Evolutionary conservation across 1,284 basidiomycete species (phyloP).

Genomic region (Austroboletus niveus): DNA sequence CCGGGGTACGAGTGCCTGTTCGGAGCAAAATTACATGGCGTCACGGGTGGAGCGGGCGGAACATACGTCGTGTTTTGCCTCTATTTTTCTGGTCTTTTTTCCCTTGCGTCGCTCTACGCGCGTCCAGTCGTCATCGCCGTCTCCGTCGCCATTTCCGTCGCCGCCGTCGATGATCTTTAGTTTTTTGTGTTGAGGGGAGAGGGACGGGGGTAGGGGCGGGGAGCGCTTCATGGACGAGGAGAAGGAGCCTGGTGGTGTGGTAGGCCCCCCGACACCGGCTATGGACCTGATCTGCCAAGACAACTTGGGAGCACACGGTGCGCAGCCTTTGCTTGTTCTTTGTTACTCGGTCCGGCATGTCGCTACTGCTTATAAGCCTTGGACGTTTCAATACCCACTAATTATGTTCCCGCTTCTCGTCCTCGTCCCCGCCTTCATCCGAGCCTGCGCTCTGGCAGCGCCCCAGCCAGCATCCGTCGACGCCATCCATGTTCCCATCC

Average conservation of each 20-base stretch:
- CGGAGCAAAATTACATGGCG: neutral
- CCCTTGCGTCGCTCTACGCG: slow-evolving; percentile 76
- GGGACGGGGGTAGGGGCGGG: slow-evolving; percentile 9
- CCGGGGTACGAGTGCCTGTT: slow-evolving; percentile 58
- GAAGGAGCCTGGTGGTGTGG: too few species aligned
- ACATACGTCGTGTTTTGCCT: slow-evolving; percentile 61
- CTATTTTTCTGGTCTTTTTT: slow-evolving; percentile 65
- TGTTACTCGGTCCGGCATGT: neutral
- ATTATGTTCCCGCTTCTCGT: slow-evolving; percentile 16
- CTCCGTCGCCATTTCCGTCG: slow-evolving; percentile 5
- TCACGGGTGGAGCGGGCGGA: neutral
- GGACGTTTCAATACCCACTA: neutral
- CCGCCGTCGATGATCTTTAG: slow-evolving; percentile 18
- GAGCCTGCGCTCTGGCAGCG: slow-evolving; percentile 24
- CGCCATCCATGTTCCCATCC: slow-evolving; percentile 31
- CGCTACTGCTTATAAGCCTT: neutral
- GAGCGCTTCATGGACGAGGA: slow-evolving; percentile 35
- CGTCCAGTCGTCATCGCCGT: slow-evolving; percentile 49
- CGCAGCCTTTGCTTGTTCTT: slow-evolving; percentile 9
- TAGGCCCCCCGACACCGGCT: too few species aligned
- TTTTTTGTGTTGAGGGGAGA: slow-evolving; percentile 35
- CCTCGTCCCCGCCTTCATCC: slow-evolving; percentile 12
- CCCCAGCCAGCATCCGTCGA: slow-evolving; percentile 7
- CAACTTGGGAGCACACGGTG: slow-evolving; percentile 6
- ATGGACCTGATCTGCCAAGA: too few species aligned